Evolutionary conservation across 176 grass and related monocot species (phyloP), one percentile per base, ranked within the genome.

Genomic region (Canna indica): DNA sequence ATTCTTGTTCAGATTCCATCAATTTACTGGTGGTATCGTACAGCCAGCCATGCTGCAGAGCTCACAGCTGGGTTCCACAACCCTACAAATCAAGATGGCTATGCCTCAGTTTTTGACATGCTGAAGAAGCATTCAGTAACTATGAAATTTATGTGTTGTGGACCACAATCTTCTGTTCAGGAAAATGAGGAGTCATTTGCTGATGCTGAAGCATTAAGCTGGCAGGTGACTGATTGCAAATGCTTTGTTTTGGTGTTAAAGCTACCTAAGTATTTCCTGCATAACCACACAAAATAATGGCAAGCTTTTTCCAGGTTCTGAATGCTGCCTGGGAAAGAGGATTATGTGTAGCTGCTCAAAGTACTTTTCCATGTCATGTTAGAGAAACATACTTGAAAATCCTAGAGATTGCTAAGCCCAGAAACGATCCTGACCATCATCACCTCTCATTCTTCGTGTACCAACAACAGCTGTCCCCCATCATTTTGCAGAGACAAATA

Each of bases 11-110:
- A 91, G 91, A 78, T 91, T 78, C 91, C 91, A 26, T 83, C 85
- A 36, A 81, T 91, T 35, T 83, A 87, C 74, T 96, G 92, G 91
- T 91, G 85, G 83, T 91, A 91, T 52, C 88, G 81, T 73, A 86
- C 88, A 30, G 62, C 77, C 46, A 96, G 92, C 68, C 92, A 96
- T 78, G 88, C 92, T 33, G 81, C 88, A 69, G 88, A 96, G 76
- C 88, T 96, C 74, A 91, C 92, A 0, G 92, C 92, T 64, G 92
- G 92, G 64, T 96, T 87, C 69, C 86, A 96, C 57, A 96, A 96
- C 73, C 77, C 88, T 59, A 84, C 88, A 77, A 96, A 91, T 66
- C 79, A 78, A 75, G 86, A 96, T 75, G 92, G 92, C 41, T 96
- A 96, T 46, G 73, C 92, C 67, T 77, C 86, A 59, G 62, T 96